A percentile compares a stretch with the other conserved stretches of the same genome.
These are phyloP conservation scores for Polychytrium aggregatum DNA, from an alignment of 192 early-diverging fungal species.

Conservation along the genomic window DNA sequence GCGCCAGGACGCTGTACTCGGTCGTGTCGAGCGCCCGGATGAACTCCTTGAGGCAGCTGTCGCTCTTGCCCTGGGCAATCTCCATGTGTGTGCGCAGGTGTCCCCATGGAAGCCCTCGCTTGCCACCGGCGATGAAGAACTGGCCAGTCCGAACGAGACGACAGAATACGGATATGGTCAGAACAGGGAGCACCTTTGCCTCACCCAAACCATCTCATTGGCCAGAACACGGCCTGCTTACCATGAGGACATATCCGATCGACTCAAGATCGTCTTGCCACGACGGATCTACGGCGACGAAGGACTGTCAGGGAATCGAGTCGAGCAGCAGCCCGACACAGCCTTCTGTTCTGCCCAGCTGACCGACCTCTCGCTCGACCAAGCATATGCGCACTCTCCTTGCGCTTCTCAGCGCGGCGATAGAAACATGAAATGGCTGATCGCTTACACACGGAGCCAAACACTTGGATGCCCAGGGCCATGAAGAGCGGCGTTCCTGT, in stretches of 20 bases:
- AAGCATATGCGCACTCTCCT: no score
- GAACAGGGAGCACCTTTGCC: no score
- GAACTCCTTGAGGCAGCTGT: slow-evolving; percentile 11
- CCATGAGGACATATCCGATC: slow-evolving; percentile 18
- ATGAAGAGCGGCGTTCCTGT: slow-evolving; percentile 26
- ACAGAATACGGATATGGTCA: background rate
- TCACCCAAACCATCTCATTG: background rate
- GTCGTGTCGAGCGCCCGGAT: slow-evolving; percentile 2
- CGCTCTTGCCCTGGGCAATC: slow-evolving; percentile 14
- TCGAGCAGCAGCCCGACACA: no score
- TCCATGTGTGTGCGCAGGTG: slow-evolving; percentile 16
- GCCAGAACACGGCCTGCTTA: background rate
- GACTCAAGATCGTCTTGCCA: slow-evolving; percentile 19
- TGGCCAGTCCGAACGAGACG: background rate
- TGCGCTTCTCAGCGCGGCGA: no score
- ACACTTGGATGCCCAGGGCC: slow-evolving; percentile 11
- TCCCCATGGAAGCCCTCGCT: slow-evolving; percentile 21
- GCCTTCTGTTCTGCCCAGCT: no score
- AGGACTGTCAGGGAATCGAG: background rate
- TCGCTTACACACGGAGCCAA: slow-evolving; percentile 13
- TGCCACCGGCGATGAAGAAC: slow-evolving; percentile 21
- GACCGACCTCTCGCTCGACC: no score
- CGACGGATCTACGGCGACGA: slow-evolving; percentile 4
- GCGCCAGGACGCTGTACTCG: slow-evolving; percentile 6
- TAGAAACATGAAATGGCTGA: background rate